Evolutionary conservation across 1,284 basidiomycete species (phyloP).

Genomic region (Trametes pubescens): DNA sequence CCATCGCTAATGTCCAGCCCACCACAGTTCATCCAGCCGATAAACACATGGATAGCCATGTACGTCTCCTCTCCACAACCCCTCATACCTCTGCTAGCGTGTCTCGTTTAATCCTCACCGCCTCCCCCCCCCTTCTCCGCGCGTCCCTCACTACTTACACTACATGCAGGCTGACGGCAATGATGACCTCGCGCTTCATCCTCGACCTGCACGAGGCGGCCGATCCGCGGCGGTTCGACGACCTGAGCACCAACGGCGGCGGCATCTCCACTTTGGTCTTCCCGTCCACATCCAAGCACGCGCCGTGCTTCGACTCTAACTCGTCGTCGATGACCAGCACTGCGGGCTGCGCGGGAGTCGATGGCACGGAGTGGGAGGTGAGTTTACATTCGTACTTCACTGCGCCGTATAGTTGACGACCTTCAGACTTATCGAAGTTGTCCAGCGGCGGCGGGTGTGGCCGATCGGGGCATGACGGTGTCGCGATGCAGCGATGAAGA

Average conservation of each 20-base stretch:
- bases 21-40: slow-evolving; percentile 15
- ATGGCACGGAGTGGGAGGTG: no score
- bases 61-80: neutral
- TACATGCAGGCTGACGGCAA: slow-evolving; percentile 8
- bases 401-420: no score
- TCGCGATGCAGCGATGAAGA: neutral
- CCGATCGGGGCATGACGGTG: neutral
- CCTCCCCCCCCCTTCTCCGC: no score
- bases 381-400: no score
- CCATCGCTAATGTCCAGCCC: no score
- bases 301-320: neutral
- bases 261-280: neutral
- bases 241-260: no score
- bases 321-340: neutral
- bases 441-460: neutral
- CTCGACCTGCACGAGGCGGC: slow-evolving; percentile 19
- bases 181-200: slow-evolving; percentile 25
- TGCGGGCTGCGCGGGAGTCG: neutral
- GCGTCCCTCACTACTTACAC: no score
- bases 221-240: neutral
- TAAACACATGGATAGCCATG: slow-evolving; percentile 21
- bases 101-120: no score
- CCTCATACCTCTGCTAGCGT: neutral
- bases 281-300: neutral
- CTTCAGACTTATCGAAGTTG: neutral